Percentiles rank a stretch among this genome's conserved stretches.
These are phyloP conservation scores for Acorus calamus DNA, from an alignment of 106 monocot genomes.

Conservation along the genomic window DNA sequence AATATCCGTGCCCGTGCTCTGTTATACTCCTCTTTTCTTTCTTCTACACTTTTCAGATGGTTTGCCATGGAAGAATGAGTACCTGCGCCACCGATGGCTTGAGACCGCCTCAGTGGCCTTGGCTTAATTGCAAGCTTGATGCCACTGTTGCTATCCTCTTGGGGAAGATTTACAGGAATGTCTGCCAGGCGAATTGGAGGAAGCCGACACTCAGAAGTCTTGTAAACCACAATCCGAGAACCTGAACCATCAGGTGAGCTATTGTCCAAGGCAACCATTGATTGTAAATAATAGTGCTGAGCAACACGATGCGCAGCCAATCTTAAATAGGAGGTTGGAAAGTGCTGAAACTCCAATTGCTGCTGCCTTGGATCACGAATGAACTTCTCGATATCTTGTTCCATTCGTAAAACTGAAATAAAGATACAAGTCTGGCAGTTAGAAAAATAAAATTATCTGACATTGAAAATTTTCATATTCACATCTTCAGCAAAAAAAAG, in stretches of 20 bases:
- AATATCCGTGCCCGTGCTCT: slow-evolving; percentile 97
- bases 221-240: slow-evolving; percentile 63
- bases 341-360: slow-evolving; percentile 56
- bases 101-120: slow-evolving; percentile 52
- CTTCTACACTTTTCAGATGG: slow-evolving; percentile 72
- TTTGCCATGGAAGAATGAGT: slow-evolving; percentile 35
- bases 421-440: background rate
- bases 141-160: slow-evolving; percentile 38
- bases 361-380: slow-evolving; percentile 61
- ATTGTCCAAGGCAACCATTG: slow-evolving; percentile 60
- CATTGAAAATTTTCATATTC: too few species aligned
- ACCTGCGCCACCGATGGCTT: slow-evolving; percentile 7
- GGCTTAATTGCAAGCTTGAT: slow-evolving; percentile 88
- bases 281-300: slow-evolving; percentile 88
- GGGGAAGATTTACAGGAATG: slow-evolving; percentile 69
- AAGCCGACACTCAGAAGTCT: slow-evolving; percentile 42
- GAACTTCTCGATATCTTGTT: slow-evolving; percentile 82
- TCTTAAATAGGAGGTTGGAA: slow-evolving; percentile 92
- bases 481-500: too few species aligned
- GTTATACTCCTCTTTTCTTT: slow-evolving; percentile 96
- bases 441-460: too few species aligned
- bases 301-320: slow-evolving; percentile 85
- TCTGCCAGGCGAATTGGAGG: slow-evolving; percentile 73
- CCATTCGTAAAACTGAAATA: slow-evolving; percentile 78
- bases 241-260: slow-evolving; percentile 65